Evolutionary conservation across 2,329 filamentous ascomycete genomes (phyloP), one percentile per base, ranked within the genome.

Genomic region (Trichoderma hamatum): DNA sequence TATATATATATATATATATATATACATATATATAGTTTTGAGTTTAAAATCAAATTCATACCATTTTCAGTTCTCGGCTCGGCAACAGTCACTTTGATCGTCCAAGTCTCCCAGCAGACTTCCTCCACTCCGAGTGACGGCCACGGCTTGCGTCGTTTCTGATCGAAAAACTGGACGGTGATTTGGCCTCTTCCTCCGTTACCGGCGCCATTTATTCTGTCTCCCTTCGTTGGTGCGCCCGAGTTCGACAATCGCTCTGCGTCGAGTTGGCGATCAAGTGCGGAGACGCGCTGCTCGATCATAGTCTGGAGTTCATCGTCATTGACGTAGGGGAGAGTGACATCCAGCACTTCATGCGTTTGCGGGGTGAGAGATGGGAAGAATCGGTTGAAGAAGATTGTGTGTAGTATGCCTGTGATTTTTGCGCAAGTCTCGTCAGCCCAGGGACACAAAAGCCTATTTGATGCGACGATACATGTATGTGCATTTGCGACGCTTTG

Each of bases 361-460:
- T 89, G 88, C 6, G 96, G 95, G 52, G 88, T 84, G 74, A 97
- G 87, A 69, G 93, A 90, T 69, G 93, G 93, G 84, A 98, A 97
- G 87, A 95, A 97, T 77, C 96, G 92, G 83, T 97, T 94, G 86
- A 98, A 98, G 88, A 98, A 99, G 80, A 98, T 97, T 62, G 94
- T 96, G 80, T 97, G 94, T 61, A 98, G 87, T 78, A 97, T 92
- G 72, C 92, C 95, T 97, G 75, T 66, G 34, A 6, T 46, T 55
- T 28, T 39, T n/a, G 39, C 39, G 19, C 39, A 43, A 19, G 19
- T 32, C 9, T 56, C 9, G 62, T 65, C n/a, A 65, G 62, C 51
- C 39, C 26, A 10, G 51, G 28, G 30, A 28, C 16, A 39, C 30
- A 3, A 19, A 30, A 6, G 30, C 5, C 9, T 54, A n/a, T 14